These are phyloP conservation scores for Scheffersomyces insectosa DNA, from an alignment of 1,139 yeast genomes.

Conservation along the genomic window DNA sequence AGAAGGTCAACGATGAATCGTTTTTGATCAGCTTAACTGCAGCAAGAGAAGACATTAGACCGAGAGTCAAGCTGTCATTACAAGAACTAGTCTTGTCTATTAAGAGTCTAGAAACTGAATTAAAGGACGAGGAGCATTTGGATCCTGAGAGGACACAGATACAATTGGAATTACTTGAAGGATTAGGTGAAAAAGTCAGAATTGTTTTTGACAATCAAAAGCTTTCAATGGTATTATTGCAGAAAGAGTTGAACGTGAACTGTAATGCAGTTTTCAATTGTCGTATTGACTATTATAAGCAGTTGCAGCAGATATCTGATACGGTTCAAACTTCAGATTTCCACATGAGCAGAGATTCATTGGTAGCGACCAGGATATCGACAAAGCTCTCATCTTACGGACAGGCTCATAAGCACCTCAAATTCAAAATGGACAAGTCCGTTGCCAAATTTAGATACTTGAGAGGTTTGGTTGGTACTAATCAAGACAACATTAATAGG, in stretches of 20 bases:
- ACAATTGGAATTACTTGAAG: conserved; percentile 21
- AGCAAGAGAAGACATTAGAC: conserved; percentile 27
- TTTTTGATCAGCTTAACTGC: conserved; percentile 32
- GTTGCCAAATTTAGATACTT: conserved; percentile 64
- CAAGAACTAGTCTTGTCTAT: conserved; percentile 30
- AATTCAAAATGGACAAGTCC: conserved; percentile 34
- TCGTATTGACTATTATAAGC: conserved; percentile 77
- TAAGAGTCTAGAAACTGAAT: conserved; percentile 25
- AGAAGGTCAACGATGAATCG: conserved; percentile 26
- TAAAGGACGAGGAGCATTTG: conserved; percentile 17
- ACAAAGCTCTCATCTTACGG: conserved; percentile 8
- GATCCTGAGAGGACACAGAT: conserved; percentile 7
- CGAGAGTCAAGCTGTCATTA: conserved; percentile 29
- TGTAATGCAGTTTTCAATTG: conserved; percentile 73
- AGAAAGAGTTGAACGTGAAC: conserved; percentile 49
- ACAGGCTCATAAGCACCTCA: conserved; percentile 6
- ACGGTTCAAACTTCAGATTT: conserved; percentile 49
- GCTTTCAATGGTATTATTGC: conserved; percentile 36
- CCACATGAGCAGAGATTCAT: conserved; percentile 18
- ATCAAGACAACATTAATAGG: conserved; percentile 6
- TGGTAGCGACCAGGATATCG: conserved; percentile 12
- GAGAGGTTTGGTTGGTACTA: conserved; percentile 39
- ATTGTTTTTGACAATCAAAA: conserved; percentile 44
- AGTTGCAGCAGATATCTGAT: conserved; percentile 84
- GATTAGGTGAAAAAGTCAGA: conserved; percentile 24